Conservation (phyloP, 805 yeast genomes). For the Candida insectalens region DNA sequence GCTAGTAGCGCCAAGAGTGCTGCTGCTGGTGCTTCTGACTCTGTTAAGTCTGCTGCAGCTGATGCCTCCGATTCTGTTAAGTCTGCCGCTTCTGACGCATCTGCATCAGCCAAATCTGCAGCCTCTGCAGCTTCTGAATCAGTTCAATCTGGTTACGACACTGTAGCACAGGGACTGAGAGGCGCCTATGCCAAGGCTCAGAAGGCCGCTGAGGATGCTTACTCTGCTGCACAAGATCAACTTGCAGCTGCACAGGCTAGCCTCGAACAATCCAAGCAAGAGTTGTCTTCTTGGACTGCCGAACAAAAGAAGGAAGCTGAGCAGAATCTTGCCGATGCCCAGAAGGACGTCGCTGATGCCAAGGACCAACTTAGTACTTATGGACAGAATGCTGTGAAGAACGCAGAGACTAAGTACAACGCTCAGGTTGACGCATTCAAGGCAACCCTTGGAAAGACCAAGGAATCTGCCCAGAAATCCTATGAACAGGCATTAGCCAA, state of each 20-base stretch:
- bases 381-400: slow-evolving; percentile 16
- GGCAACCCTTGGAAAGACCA: slow-evolving; percentile 1
- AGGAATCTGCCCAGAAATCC: slow-evolving; percentile 6
- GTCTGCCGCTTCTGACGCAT: not conserved
- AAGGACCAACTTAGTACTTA: slow-evolving; percentile 19
- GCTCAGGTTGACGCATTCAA: not conserved
- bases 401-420: slow-evolving; percentile 19
- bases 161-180: slow-evolving; percentile 4
- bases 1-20: too few species aligned
- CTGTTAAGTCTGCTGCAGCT: not conserved
- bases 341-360: slow-evolving; percentile 23
- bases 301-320: slow-evolving; percentile 26
- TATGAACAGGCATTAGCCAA: slow-evolving; percentile 12
- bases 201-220: slow-evolving; percentile 1
- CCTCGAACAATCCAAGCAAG: slow-evolving; percentile 18
- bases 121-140: not conserved
- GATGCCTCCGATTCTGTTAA: not conserved
- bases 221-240: not conserved
- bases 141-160: not conserved
- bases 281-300: slow-evolving; percentile 27
- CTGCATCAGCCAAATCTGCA: not conserved
- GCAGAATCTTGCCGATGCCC: slow-evolving; percentile 21
- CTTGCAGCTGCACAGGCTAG: not conserved
- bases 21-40: not conserved
- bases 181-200: slow-evolving; percentile 3